phyloP scores from a whole-genome alignment of 2,329 filamentous ascomycete genomes.

The Thelonectria rubi region DNA sequence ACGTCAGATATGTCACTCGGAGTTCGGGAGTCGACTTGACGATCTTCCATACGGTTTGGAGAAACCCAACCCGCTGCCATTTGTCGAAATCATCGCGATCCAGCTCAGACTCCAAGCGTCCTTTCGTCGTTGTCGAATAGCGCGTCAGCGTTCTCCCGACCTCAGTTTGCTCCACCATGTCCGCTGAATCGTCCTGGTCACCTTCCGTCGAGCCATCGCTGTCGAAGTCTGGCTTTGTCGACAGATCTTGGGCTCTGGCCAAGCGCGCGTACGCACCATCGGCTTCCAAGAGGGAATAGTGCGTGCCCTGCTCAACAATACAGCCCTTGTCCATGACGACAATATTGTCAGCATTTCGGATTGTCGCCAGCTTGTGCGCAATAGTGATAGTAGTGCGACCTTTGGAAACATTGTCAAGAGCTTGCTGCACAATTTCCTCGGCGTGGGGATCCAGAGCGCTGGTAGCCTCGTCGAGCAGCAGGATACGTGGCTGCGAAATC shows the following conservation, averaged over 20 bases:
- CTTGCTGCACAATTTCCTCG: slow-evolving; percentile 61
- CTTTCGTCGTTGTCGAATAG: slow-evolving; percentile 4
- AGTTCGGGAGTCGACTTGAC: slow-evolving; percentile 3
- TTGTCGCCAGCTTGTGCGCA: slow-evolving; percentile 66
- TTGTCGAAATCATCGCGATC: slow-evolving; percentile 3
- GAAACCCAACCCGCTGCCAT: background rate
- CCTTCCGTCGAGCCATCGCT: slow-evolving; percentile 29
- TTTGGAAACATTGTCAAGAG: slow-evolving; percentile 61
- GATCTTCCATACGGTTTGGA: slow-evolving; percentile 1
- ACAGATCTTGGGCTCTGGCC: slow-evolving; percentile 50
- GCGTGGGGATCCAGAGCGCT: slow-evolving; percentile 57
- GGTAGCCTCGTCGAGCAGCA: slow-evolving; percentile 74
- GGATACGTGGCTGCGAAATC: slow-evolving; percentile 56
- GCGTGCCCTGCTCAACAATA: slow-evolving; percentile 63
- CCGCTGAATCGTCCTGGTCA: slow-evolving; percentile 40
- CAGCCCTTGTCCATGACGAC: slow-evolving; percentile 66
- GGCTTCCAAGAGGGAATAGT: slow-evolving; percentile 61
- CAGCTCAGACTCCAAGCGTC: slow-evolving; percentile 1
- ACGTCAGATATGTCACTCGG: background rate
- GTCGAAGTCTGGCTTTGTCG: background rate
- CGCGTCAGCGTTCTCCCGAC: background rate
- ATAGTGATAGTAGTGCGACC: slow-evolving; percentile 71
- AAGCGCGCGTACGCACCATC: slow-evolving; percentile 58
- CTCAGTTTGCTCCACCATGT: slow-evolving; percentile 14
- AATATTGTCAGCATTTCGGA: slow-evolving; percentile 69